phyloP scores from a whole-genome alignment of 2,329 filamentous ascomycete species.

The Bipolaris oryzae region DNA sequence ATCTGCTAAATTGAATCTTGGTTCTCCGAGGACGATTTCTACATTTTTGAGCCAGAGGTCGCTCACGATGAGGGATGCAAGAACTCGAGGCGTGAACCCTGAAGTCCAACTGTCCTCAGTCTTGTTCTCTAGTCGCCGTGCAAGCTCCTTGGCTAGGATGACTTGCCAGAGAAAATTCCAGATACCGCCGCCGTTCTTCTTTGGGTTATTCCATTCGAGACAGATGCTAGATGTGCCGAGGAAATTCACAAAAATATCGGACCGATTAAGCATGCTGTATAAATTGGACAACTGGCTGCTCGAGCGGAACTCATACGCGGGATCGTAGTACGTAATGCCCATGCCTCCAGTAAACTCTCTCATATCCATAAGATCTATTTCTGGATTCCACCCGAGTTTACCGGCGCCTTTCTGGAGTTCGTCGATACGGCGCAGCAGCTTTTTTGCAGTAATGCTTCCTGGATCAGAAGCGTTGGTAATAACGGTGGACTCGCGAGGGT shows the following conservation, averaged over 20 bases:
- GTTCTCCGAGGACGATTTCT: neutral
- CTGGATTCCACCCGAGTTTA: neutral
- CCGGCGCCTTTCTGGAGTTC: neutral
- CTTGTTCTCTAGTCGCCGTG: neutral
- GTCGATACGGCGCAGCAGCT: neutral
- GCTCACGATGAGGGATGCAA: neutral
- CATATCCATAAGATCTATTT: constrained; percentile 1
- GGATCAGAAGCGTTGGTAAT: neutral
- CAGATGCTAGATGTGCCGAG: neutral
- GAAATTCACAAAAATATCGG: neutral
- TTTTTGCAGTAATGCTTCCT: neutral
- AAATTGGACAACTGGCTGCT: neutral
- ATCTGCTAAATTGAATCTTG: neutral
- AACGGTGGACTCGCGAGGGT: neutral
- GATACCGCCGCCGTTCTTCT: neutral
- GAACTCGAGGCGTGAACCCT: neutral
- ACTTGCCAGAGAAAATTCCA: neutral
- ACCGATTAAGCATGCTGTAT: neutral
- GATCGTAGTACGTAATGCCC: neutral
- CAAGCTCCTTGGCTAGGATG: neutral
- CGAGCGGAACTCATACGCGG: neutral
- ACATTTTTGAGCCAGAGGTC: neutral
- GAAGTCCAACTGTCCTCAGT: neutral
- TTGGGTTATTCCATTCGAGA: neutral
- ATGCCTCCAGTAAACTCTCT: neutral